phyloP scores from a whole-genome alignment of 805 yeast genomes.

The Ogataea siamensis region DNA sequence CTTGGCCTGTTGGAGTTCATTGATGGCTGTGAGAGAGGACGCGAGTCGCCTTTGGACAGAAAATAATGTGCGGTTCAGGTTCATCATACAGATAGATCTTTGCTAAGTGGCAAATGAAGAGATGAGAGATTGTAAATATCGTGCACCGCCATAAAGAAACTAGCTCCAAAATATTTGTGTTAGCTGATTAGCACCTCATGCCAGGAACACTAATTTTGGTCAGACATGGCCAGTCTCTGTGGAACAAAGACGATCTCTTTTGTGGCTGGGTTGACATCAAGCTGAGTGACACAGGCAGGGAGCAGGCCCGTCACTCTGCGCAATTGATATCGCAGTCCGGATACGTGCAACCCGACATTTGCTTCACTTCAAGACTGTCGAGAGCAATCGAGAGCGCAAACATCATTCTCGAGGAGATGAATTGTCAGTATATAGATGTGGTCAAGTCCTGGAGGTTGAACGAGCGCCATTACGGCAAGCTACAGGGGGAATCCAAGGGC shows the following conservation, averaged over 20 bases:
- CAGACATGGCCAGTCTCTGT: slow-evolving; percentile 82
- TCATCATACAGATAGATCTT: slow-evolving; percentile 3
- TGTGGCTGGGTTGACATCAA: slow-evolving; percentile 86
- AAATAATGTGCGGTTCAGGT: not conserved
- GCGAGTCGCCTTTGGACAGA: slow-evolving; percentile 23
- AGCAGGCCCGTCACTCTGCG: slow-evolving; percentile 69
- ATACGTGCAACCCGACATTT: slow-evolving; percentile 47
- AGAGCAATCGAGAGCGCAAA: slow-evolving; percentile 75
- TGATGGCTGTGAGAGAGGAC: slow-evolving; percentile 27
- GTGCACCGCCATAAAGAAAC: slow-evolving; percentile 5
- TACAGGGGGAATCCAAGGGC: slow-evolving; percentile 77
- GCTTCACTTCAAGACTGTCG: slow-evolving; percentile 68
- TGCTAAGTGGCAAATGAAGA: slow-evolving; percentile 8
- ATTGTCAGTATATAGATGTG: slow-evolving; percentile 47
- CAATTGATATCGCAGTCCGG: slow-evolving; percentile 49
- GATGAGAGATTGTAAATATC: slow-evolving; percentile 4
- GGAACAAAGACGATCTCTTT: slow-evolving; percentile 72
- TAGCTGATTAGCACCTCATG: slow-evolving; percentile 12
- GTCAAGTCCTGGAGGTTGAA: slow-evolving; percentile 75
- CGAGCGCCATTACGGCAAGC: slow-evolving; percentile 81
- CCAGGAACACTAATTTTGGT: slow-evolving; percentile 47
- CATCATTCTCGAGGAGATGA: slow-evolving; percentile 57
- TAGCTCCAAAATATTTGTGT: not conserved
- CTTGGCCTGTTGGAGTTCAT: slow-evolving; percentile 30
- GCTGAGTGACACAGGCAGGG: slow-evolving; percentile 62